Evolutionary conservation across 306 rosid species (phyloP), one percentile per base, ranked within the genome.

Genomic region (Vigna radiata): DNA sequence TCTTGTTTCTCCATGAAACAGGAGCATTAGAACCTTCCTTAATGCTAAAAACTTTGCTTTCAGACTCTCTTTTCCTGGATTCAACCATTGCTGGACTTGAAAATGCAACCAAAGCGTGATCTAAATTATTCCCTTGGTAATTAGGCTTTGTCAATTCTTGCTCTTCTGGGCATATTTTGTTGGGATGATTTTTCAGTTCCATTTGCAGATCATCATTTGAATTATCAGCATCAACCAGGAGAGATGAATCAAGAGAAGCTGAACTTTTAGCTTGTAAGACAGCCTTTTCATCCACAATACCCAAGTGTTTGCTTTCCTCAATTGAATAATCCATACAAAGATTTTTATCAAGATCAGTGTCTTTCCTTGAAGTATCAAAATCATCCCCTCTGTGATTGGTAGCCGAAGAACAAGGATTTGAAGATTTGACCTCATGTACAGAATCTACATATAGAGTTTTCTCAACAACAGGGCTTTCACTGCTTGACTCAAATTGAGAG

Each of bases 361-460:
- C 76, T 84, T 83, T 76, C 36, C 79, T 66, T 23, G 65, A 75
- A 81, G 68, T 71, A 63, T 84, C 78, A 18, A 83, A 46, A 78
- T 58, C 81, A 64, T 78, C 88, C 61, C 59, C 76, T 64, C 47
- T 54, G 79, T 53, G 55, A 82, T 84, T 81, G 39, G 52, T 68
- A 9, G 19, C 71, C 47, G 27, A 83, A 78, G 86, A 82, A 81
- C 70, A 50, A 81, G 94, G 78, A 76, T 47, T 80, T 65, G 89
- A 81, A 73, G 90, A 80, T 72, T 82, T 88, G 11, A 72, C 79
- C 59, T 77, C 76, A 31, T 86, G 88, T 43, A 89, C 86, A 77
- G 88, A 88, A 77, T 95, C 98, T 36, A 95, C 65, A 75, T 92
- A 90, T 44, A 90, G 84, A 81, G 95, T 95, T 86, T 92, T 92